Base-by-base conservation (phyloP, 2,329 filamentous ascomycete species). In the Mollisia scopiformis region DNA sequence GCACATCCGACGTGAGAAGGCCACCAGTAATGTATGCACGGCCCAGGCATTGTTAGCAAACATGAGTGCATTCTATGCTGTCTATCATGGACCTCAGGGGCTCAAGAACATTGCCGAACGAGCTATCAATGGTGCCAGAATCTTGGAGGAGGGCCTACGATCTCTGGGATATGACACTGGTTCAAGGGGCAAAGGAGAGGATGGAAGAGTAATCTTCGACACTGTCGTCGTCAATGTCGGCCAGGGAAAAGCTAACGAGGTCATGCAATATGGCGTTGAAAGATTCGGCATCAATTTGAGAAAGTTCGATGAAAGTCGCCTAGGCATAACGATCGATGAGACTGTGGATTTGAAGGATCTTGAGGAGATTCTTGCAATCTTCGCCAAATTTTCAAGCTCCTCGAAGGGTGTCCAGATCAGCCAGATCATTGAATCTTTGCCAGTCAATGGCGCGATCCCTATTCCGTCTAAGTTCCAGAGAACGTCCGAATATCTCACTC, bases 1-100 rank as follows among this genome's bases (percentile, higher is more conserved):
- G 79, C 94, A 98, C 75, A 97, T 98, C 74, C 86, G 94, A 66
- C 86, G 94, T 72, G 94, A 98, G 75, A 97, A 97, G 83, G 94
- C 94, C 1, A 98, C 94, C 1, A 97, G 93, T 80, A 98, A 98
- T 73, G 93, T 97, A 62, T 98, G 94, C 80, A 98, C 94, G 1
- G 93, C 94, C 1, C 94, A 98, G 77, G 94, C 94, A 8, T 80
- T 98, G 27, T 82, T 97, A 55, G 94, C 94, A 37, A 98, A 98
- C 76, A 97, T 97, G 92, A 94, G 88, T 68, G 92, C 93, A 57
- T 89, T 97, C 79, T 98, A 97, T 73, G 93, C 93, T 55, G 83
- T 97, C 57, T 98, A 97, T 76, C 94, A 98, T 74, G 94, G 94
- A 3, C 94, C 94, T 0, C 77, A 87, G 57, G 93, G 93, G 19